phyloP scores from a whole-genome alignment of 495 filamentous ascomycete species.

The Xylaria scruposa region DNA sequence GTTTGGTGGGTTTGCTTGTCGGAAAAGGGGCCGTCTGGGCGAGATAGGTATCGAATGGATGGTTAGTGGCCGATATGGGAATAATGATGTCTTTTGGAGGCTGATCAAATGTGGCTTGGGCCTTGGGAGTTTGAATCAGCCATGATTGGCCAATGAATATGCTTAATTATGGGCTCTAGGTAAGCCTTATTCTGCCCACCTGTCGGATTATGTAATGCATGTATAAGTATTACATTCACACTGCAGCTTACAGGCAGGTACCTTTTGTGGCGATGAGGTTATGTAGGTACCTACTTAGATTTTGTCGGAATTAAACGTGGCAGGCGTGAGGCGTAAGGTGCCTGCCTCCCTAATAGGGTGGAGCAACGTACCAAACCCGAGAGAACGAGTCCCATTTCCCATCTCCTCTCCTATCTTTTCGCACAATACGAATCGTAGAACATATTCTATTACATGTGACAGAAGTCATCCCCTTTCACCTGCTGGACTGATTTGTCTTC shows the following conservation, averaged over 20 bases:
- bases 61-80: constrained; percentile 10
- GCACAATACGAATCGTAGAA: background rate
- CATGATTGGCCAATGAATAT: constrained; percentile 2
- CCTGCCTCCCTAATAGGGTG: background rate
- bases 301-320: background rate
- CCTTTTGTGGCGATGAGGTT: too few species aligned
- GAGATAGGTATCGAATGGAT: background rate
- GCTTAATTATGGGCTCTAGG: background rate
- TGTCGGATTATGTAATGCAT: background rate
- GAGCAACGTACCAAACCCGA: background rate
- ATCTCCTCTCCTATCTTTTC: background rate
- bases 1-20: background rate
- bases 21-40: background rate
- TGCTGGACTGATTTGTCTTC: background rate
- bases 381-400: background rate
- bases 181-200: background rate
- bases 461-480: background rate
- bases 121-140: background rate
- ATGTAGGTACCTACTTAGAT: too few species aligned
- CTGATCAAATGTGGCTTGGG: constrained; percentile 25
- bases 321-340: background rate
- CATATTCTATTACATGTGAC: background rate
- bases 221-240: background rate
- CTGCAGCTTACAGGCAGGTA: background rate
- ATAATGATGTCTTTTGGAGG: constrained; percentile 27